phyloP scores from a whole-genome alignment of 1,284 basidiomycete genomes.

The Melampsora larici-populina region DNA sequence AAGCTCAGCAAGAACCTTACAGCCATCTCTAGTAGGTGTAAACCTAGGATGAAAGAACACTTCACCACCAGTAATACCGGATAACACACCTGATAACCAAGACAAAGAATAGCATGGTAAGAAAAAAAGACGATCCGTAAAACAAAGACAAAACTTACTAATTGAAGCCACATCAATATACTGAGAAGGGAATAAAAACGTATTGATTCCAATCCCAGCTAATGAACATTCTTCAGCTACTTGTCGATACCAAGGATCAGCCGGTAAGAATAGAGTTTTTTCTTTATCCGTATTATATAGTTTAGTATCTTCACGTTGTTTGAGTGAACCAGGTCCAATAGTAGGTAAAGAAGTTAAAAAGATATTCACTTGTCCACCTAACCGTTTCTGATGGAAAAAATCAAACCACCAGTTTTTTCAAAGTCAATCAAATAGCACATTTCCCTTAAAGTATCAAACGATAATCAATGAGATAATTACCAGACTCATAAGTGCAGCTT shows the following conservation, averaged over 20 bases:
- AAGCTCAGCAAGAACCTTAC: conserved; percentile 69
- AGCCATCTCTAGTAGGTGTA: conserved; percentile 67
- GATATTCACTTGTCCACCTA: conserved; percentile 79
- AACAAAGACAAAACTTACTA: conserved; percentile 57
- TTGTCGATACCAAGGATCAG: conserved; percentile 72
- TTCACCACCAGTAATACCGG: conserved; percentile 83
- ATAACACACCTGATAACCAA: conserved; percentile 61
- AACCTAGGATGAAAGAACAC: conserved; percentile 90
- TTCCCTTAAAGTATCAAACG: background rate
- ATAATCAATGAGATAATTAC: conserved; percentile 50
- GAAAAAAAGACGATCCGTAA: background rate
- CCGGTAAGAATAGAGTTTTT: conserved; percentile 70
- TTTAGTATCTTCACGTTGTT: conserved; percentile 64
- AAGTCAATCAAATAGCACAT: background rate
- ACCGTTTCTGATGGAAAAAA: conserved; percentile 60
- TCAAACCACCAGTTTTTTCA: background rate
- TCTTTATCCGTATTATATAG: conserved; percentile 89
- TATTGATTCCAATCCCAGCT: conserved; percentile 82
- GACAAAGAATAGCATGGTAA: conserved; percentile 26
- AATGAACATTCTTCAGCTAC: conserved; percentile 83
- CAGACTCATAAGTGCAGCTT: conserved; percentile 69
- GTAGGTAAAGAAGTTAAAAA: conserved; percentile 78
- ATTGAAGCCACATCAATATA: conserved; percentile 86
- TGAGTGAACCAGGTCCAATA: conserved; percentile 70
- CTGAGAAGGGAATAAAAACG: conserved; percentile 79